Conservation (phyloP, 345 rosid genomes). For the Raphanus raphanistrum region DNA sequence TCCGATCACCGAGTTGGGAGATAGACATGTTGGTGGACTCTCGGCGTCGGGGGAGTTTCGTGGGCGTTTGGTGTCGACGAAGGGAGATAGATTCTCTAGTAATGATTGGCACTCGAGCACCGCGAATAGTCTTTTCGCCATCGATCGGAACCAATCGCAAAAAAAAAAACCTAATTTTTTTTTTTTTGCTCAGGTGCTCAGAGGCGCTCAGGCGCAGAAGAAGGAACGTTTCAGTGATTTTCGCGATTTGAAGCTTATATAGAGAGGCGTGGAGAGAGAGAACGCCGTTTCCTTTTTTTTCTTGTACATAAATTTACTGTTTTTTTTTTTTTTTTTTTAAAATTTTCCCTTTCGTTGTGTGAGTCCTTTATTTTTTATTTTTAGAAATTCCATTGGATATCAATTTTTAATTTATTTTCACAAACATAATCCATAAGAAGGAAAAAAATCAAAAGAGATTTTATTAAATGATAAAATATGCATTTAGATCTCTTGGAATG, state of each 20-base stretch:
- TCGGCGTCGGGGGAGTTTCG: not conserved
- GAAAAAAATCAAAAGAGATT: no score
- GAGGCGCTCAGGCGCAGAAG: not conserved
- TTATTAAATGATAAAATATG: no score
- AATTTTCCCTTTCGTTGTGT: no score
- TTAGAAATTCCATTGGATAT: no score
- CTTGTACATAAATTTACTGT: not conserved
- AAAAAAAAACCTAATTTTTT: not conserved
- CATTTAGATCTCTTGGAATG: no score
- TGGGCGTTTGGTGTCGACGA: conserved; percentile 19
- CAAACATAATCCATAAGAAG: no score
- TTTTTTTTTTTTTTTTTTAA: no score
- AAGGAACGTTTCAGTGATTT: not conserved
- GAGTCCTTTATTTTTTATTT: no score
- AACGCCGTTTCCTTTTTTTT: not conserved
- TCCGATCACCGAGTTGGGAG: conserved; percentile 39
- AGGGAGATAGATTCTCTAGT: conserved; percentile 30
- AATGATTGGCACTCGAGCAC: conserved; percentile 4
- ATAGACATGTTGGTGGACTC: not conserved
- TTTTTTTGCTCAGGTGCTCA: not conserved
- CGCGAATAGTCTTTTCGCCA: conserved; percentile 5
- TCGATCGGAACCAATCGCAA: not conserved
- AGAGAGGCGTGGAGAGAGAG: not conserved
- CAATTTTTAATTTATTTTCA: no score
- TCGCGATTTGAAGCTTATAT: not conserved